Conservation (phyloP, 768 basidiomycete species). For the Boletus sp. region DNA sequence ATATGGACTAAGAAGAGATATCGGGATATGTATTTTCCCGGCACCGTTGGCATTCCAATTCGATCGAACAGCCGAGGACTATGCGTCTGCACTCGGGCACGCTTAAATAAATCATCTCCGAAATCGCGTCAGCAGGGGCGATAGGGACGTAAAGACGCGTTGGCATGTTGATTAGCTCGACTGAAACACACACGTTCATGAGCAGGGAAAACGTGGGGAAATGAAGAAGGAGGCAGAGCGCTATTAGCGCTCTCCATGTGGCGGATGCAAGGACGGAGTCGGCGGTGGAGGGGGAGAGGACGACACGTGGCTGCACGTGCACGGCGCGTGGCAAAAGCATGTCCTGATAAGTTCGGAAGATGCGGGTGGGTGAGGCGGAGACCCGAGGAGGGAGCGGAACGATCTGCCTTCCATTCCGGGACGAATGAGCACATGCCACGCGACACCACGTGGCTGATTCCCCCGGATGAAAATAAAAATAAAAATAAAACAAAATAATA, state of each 20-base stretch:
- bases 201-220: background rate
- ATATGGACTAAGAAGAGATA: too few species aligned
- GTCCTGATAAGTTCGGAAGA: too few species aligned
- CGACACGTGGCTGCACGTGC: slow-evolving; percentile 21
- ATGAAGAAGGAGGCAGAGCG: background rate
- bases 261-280: background rate
- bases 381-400: background rate
- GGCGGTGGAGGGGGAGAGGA: background rate
- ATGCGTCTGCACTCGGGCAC: background rate
- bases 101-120: slow-evolving; percentile 14
- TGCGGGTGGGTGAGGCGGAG: too few species aligned
- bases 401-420: background rate
- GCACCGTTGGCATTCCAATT: too few species aligned
- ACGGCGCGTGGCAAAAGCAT: slow-evolving; percentile 6
- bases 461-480: background rate
- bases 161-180: background rate
- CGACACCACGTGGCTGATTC: slow-evolving; percentile 25
- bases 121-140: background rate
- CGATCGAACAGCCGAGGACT: background rate
- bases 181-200: background rate
- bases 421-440: slow-evolving; percentile 18
- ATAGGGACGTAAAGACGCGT: background rate
- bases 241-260: background rate
- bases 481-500: slow-evolving; percentile 2
- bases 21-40: too few species aligned